phyloP scores from a whole-genome alignment of 2,329 filamentous ascomycete species.

The Fusarium tupiense region DNA sequence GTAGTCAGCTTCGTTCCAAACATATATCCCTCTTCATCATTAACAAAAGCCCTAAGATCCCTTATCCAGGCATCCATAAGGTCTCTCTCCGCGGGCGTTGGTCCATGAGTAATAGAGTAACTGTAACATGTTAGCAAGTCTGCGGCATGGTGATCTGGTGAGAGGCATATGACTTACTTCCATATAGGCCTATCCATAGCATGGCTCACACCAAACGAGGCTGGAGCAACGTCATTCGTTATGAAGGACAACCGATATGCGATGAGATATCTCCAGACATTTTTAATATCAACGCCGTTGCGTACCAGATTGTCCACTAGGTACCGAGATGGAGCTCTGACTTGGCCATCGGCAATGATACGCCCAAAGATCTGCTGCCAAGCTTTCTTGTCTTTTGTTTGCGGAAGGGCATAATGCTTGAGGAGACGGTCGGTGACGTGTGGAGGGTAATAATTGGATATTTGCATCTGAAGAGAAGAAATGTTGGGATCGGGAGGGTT shows the following conservation, averaged over 20 bases:
- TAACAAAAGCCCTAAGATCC: neutral
- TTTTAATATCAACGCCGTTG: neutral
- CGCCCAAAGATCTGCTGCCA: slow-evolving; percentile 8
- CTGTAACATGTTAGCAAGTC: neutral
- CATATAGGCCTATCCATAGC: slow-evolving; percentile 16
- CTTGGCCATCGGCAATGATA: slow-evolving; percentile 5
- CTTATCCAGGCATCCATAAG: slow-evolving; percentile 1
- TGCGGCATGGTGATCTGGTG: rapidly evolving
- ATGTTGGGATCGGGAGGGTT: neutral
- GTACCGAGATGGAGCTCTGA: slow-evolving; percentile 10
- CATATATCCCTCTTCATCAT: neutral
- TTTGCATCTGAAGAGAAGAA: neutral
- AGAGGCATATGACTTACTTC: neutral
- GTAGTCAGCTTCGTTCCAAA: neutral
- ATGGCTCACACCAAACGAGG: slow-evolving; percentile 12
- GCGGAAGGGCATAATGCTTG: neutral
- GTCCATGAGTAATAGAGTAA: slow-evolving; percentile 1
- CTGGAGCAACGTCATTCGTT: neutral
- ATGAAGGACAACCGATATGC: slow-evolving; percentile 6
- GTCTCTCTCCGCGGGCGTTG: neutral
- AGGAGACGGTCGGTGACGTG: slow-evolving; percentile 7
- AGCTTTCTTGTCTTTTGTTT: neutral
- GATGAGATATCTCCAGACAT: slow-evolving; percentile 13
- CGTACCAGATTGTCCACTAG: slow-evolving; percentile 3
- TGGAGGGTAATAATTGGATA: neutral